phyloP scores from a whole-genome alignment of 345 rosid genomes.

The Eucalyptus rudis region DNA sequence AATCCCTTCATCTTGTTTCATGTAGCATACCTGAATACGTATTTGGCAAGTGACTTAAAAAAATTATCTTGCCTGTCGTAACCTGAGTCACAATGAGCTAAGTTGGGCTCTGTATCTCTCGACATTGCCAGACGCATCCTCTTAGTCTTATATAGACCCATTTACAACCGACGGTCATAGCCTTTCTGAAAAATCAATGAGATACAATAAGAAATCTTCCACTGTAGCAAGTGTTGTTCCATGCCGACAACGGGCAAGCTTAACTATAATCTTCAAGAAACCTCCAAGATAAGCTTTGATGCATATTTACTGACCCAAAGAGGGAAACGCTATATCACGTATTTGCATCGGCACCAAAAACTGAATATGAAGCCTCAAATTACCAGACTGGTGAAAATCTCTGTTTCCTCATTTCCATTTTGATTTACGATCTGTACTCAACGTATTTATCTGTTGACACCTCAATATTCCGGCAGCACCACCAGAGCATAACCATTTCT shows the following conservation, averaged over 20 bases:
- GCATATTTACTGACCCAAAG: background rate
- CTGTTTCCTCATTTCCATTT: background rate
- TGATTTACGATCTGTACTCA: background rate
- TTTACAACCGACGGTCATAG: too few species aligned
- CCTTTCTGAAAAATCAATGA: too few species aligned
- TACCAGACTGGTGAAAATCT: background rate
- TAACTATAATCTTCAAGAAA: background rate
- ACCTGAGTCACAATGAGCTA: too few species aligned
- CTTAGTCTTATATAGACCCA: too few species aligned
- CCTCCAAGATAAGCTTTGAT: background rate
- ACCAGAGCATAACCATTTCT: constrained; percentile 80
- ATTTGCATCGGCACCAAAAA: background rate
- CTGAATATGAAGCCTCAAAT: background rate
- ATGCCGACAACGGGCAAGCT: background rate
- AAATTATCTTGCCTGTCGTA: too few species aligned
- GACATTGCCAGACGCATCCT: too few species aligned
- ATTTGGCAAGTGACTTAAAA: too few species aligned
- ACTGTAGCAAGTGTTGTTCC: background rate
- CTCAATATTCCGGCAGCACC: constrained; percentile 83
- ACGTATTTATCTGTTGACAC: constrained; percentile 47
- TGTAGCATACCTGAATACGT: too few species aligned
- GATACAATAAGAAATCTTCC: background rate
- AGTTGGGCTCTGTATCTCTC: too few species aligned
- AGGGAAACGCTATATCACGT: background rate
- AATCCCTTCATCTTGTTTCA: too few species aligned